These are phyloP conservation scores for Baorangia bicolor DNA, from an alignment of 768 basidiomycete species.

Conservation along the genomic window DNA sequence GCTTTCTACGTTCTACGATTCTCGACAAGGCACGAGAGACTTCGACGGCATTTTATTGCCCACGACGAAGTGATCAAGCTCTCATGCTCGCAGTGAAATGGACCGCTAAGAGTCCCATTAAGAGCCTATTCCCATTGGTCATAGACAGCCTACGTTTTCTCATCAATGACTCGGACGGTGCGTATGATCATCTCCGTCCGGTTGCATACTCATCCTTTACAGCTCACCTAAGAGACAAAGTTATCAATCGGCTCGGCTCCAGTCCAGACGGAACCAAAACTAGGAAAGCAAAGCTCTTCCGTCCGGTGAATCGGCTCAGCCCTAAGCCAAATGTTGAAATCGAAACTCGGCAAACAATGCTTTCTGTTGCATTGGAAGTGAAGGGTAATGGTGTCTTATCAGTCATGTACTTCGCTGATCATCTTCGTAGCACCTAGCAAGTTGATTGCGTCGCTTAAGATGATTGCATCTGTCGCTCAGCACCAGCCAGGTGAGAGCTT, in stretches of 20 bases:
- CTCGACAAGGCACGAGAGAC: not conserved
- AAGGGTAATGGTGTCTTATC: not conserved
- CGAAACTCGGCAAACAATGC: not conserved
- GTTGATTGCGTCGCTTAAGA: not conserved
- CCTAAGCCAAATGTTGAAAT: not conserved
- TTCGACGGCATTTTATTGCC: not conserved
- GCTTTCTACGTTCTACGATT: constrained; percentile 1
- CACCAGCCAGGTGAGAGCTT: not conserved
- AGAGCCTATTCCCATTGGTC: not conserved
- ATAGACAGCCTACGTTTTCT: not conserved
- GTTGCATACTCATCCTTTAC: not conserved
- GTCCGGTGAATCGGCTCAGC: not conserved
- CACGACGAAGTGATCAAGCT: not conserved
- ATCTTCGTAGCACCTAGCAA: not conserved
- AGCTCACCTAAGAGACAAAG: not conserved
- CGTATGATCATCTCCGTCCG: not conserved
- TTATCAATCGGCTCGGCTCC: not conserved
- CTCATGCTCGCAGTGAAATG: not conserved
- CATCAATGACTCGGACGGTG: not conserved
- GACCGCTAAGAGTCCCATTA: too few species aligned
- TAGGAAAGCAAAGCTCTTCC: not conserved
- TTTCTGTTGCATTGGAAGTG: not conserved
- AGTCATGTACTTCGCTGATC: not conserved
- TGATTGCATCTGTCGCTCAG: not conserved
- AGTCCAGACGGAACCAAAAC: not conserved